Evolutionary conservation across 1,284 basidiomycete genomes (phyloP), one percentile per base, ranked within the genome.

Genomic region (Heterobasidion parviporum): DNA sequence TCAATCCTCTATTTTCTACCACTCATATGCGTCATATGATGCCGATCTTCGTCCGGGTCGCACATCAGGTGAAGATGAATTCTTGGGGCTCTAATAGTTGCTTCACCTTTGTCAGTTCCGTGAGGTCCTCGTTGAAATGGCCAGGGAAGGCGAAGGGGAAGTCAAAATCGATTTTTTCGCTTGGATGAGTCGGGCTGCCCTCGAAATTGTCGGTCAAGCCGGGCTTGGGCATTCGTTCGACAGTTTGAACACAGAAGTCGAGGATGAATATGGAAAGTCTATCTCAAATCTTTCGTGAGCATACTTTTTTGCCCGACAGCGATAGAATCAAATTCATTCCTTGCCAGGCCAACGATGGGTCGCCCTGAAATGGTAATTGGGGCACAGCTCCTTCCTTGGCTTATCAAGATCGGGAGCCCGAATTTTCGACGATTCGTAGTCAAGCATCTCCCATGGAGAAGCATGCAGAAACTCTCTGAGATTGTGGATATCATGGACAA

Each of bases 181-280:
- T 15, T 76, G 73, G 73, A 70, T 72, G 66, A 63, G 67, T 3
- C 66, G 68, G 12, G 65, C 67, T 6, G 71, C 74, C 5, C 57
- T 70, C 9, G 68, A 71, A 55, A 63, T 67, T 33, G 64, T 71
- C 43, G 68, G 68, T 3, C 65, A 67, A 54, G 68, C 61, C 32
- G 71, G 71, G 1, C 59, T 74, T 20, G 72, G 76, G 3, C 69
- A 75, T 57, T 71, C 71, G 0, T 77, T 78, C 54, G 71, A 74
- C 56, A 46, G n/a, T n/a, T 7, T 52, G 18, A 41, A 52, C 14
- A 16, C 15, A 16, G 34, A 16, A 8, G 68, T 1, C 63, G 76
- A n/a, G 59, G 61, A 73, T 57, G 59, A 64, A 32, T 70, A 73
- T 58, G 57, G 64, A 48, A 55, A 61, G n/a, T 60, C 67, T 2